Conservation (phyloP, 2,329 filamentous ascomycete genomes). For the Trichothecium sympodiale region DNA sequence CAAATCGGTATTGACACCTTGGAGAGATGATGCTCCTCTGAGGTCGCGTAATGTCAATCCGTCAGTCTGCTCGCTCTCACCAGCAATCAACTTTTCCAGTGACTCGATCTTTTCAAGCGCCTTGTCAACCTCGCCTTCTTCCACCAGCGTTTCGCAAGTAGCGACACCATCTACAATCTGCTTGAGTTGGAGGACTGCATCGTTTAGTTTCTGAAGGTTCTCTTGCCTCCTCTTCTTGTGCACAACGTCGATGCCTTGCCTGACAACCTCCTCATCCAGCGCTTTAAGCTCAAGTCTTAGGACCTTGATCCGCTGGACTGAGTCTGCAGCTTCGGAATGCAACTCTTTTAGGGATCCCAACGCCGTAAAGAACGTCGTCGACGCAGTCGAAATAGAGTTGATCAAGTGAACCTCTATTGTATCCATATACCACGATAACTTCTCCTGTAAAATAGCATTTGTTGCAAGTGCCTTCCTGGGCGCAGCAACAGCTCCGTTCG, state of each 20-base stretch:
- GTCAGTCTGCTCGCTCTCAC: conserved; percentile 39
- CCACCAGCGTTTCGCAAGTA: conserved; percentile 69
- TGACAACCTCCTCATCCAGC: conserved; percentile 78
- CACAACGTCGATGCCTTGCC: conserved; percentile 75
- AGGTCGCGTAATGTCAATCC: conserved; percentile 50
- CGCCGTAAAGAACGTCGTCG: conserved; percentile 91
- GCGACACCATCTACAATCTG: conserved; percentile 66
- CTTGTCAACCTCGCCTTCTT: conserved; percentile 70
- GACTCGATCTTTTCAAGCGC: conserved; percentile 69
- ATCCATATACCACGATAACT: conserved; percentile 99
- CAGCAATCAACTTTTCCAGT: conserved; percentile 70
- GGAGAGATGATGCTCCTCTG: conserved; percentile 64
- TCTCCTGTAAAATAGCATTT: conserved; percentile 95
- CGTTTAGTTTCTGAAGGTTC: conserved; percentile 72
- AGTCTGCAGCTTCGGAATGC: conserved; percentile 85
- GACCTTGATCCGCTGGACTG: conserved; percentile 73
- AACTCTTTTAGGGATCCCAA: conserved; percentile 83
- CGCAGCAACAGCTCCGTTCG: conserved; percentile 43
- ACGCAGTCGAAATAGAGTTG: conserved; percentile 89
- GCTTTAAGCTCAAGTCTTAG: conserved; percentile 68
- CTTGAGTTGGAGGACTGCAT: conserved; percentile 73
- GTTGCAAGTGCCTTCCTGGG: conserved; percentile 83
- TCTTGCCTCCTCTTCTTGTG: conserved; percentile 71
- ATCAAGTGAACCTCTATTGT: conserved; percentile 97
- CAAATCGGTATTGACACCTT: conserved; percentile 70